Conservation (phyloP, 805 yeast genomes). For the Yamadazyma phyllophila region DNA sequence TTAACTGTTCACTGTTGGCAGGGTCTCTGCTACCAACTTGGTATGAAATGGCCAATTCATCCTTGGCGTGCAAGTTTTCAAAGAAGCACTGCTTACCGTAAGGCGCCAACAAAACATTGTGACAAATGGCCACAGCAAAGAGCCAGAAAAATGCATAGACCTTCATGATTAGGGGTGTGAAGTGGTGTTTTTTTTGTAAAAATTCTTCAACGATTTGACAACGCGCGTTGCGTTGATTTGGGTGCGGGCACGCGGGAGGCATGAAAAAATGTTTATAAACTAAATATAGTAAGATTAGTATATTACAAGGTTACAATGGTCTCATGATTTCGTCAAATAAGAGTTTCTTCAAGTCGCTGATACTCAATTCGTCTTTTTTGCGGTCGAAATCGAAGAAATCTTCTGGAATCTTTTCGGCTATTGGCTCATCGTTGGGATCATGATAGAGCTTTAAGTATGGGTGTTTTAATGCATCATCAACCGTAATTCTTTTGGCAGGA, state of each 20-base stretch:
- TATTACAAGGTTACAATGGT: slow-evolving; percentile 26
- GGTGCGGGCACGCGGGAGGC: not conserved
- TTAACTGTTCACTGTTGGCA: slow-evolving; percentile 61
- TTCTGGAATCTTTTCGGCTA: slow-evolving; percentile 75
- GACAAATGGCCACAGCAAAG: slow-evolving; percentile 46
- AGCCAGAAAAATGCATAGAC: slow-evolving; percentile 12
- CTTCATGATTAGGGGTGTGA: slow-evolving; percentile 8
- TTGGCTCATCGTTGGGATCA: slow-evolving; percentile 92
- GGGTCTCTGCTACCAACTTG: slow-evolving; percentile 92
- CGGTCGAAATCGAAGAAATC: slow-evolving; percentile 89
- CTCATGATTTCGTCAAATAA: slow-evolving; percentile 80
- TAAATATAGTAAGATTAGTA: not conserved
- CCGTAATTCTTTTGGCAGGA: slow-evolving; percentile 70
- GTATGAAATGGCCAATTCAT: slow-evolving; percentile 82
- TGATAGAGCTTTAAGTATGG: slow-evolving; percentile 90
- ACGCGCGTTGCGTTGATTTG: not conserved
- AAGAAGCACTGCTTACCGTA: slow-evolving; percentile 85
- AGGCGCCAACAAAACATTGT: slow-evolving; percentile 79
- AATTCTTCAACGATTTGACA: not conserved
- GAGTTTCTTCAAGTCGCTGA: slow-evolving; percentile 73
- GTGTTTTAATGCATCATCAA: slow-evolving; percentile 72
- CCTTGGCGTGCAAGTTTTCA: slow-evolving; percentile 78
- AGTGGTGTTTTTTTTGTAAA: slow-evolving; percentile 1
- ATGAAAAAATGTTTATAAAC: not conserved
- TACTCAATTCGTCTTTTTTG: slow-evolving; percentile 71